Conservation (phyloP, 2,329 filamentous ascomycete species). For the Cladophialophora bantiana region DNA sequence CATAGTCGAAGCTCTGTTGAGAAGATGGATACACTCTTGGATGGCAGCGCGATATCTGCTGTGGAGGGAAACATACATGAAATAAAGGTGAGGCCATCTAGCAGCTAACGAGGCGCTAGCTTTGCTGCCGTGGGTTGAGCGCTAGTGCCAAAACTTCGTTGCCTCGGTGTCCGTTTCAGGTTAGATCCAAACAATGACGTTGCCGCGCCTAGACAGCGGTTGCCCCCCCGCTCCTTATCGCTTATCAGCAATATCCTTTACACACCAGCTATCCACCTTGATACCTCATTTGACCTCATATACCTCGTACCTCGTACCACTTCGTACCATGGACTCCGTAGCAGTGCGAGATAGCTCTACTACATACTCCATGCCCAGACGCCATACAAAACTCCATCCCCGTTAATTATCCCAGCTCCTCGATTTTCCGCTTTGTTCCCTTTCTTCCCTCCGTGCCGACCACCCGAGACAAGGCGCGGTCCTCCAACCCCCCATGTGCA, state of each 20-base stretch:
- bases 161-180: constrained; percentile 19
- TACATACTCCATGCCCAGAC: neutral
- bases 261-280: neutral
- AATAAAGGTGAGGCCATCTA: constrained; percentile 17
- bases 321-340: neutral
- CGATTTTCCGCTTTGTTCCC: constrained; percentile 33
- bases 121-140: constrained; percentile 12
- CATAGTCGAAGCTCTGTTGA: constrained; percentile 28
- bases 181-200: constrained; percentile 39
- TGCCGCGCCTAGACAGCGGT: neutral
- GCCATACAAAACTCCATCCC: neutral
- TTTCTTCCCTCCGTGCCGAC: constrained; percentile 14
- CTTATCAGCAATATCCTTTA: neutral
- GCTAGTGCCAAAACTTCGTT: neutral
- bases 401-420: constrained; percentile 35
- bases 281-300: too few species aligned
- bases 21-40: constrained; percentile 34
- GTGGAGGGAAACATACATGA: constrained; percentile 36
- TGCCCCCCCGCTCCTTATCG: constrained; percentile 3
- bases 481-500: neutral
- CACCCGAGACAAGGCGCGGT: neutral
- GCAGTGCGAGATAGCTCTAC: neutral
- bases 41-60: constrained; percentile 32
- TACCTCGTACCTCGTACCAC: neutral
- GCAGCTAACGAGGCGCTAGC: constrained; percentile 7